A percentile compares a stretch with the other conserved stretches of the same genome.
These are phyloP conservation scores for Plenodomus lindquistii DNA, from an alignment of 2,329 filamentous ascomycete species.

Conservation along the genomic window DNA sequence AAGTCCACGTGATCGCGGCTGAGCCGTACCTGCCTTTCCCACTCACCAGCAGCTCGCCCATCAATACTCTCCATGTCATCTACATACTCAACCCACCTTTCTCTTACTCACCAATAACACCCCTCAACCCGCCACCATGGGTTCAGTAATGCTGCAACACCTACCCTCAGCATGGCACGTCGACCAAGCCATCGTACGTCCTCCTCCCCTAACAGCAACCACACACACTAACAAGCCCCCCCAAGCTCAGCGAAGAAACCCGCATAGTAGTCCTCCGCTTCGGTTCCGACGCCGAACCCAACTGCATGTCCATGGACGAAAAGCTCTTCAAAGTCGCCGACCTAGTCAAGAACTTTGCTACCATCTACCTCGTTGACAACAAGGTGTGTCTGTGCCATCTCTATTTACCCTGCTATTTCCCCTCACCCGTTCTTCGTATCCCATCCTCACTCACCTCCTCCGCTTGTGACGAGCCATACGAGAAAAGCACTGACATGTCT, in stretches of 20 bases:
- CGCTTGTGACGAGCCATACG: too few relatives aligned
- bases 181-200: slow-evolving; percentile 76
- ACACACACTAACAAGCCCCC: neutral
- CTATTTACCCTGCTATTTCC: neutral
- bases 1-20: neutral
- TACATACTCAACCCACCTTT: neutral
- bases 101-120: neutral
- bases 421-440: neutral
- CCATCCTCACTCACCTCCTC: too few relatives aligned
- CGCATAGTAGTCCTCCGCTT: slow-evolving; percentile 88
- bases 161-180: slow-evolving; percentile 93
- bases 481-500: neutral
- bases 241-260: slow-evolving; percentile 67
- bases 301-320: slow-evolving; percentile 52
- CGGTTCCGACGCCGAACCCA: slow-evolving; percentile 77
- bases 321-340: slow-evolving; percentile 27
- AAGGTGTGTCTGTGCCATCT: slow-evolving; percentile 47
- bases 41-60: neutral
- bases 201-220: slow-evolving; percentile 44
- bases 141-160: slow-evolving; percentile 87
- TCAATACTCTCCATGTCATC: neutral
- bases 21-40: neutral
- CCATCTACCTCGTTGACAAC: slow-evolving; percentile 83
- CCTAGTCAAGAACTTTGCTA: slow-evolving; percentile 80
- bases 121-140: slow-evolving; percentile 51